Evolutionary conservation across 75 land plant genomes (phyloP), one percentile per base, ranked within the genome.

Genomic region (Picea glauca): DNA sequence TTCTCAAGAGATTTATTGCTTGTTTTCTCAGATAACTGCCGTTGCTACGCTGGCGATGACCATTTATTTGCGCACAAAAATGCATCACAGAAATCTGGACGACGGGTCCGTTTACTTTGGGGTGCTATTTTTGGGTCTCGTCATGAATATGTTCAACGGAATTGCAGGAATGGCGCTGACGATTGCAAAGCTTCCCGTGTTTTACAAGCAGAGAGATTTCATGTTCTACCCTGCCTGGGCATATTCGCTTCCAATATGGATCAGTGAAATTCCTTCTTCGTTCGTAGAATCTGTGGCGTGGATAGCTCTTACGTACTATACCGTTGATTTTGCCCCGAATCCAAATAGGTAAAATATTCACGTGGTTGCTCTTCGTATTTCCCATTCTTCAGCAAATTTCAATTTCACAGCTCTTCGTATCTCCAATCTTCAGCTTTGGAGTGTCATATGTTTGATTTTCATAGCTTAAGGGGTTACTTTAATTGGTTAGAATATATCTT

Each of bases 201-300:
- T 86, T 72, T 91, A 86, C 75, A 91, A 91, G 62, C 92, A 91
- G 40, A 80, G 92, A 40, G 92, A 91, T 62, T 77, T 84, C 5
- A 68, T 89, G 62, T 91, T 91, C 32, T 89, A 79, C 78, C 92
- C 92, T 8, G 77, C 92, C 4, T 91, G 92, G 92, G 88, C 87
- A 9, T 91, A 74, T 78, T 73, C 80, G 13, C 62, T 91, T 12
- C 91, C 92, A 56, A 78, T 65, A 54, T 81, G 77, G 72, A 63
- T 89, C 12, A 58, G 85, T 20, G 77, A 84, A 46, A 61, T 91
- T n/a, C 92, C 92, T 14, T 60, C 82, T 20, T 88, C 92, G 1
- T 13, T 86, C 1, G 2, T 83, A 18, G 92, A 89, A 61, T 74
- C 87, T 4, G 73, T 59, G 5, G 74, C 84, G 23, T 91, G 85